Evolutionary conservation across 148 eudicot genomes (phyloP).

Genomic region (Chenopodium album): DNA sequence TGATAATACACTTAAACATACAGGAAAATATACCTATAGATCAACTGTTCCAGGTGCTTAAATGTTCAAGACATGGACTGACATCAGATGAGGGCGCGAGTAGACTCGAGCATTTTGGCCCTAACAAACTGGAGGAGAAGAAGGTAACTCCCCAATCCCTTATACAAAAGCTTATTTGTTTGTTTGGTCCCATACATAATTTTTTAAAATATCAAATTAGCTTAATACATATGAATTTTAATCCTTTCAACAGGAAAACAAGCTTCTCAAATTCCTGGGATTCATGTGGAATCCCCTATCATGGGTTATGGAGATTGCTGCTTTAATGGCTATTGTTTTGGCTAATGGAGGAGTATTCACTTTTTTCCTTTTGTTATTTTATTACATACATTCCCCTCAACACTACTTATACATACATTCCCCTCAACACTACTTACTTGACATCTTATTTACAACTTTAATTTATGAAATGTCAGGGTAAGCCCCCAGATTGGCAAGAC

Average conservation of each 20-base stretch:
- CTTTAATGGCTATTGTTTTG: constrained; percentile 73
- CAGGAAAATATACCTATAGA: constrained; percentile 66
- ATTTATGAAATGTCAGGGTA: constrained; percentile 43
- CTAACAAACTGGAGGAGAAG: constrained; percentile 82
- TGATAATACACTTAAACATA: constrained; percentile 34
- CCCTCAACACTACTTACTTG: neutral
- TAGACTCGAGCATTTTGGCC: constrained; percentile 61
- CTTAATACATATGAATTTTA: no score
- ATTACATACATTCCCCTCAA: neutral
- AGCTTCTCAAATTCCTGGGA: constrained; percentile 63
- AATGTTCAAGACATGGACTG: constrained; percentile 56
- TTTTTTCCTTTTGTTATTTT: neutral
- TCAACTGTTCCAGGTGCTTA: constrained; percentile 56
- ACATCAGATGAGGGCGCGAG: constrained; percentile 42
- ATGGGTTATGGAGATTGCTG: constrained; percentile 89
- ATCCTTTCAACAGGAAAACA: constrained; percentile 49
- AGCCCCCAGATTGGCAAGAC: constrained; percentile 83
- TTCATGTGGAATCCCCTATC: constrained; percentile 92
- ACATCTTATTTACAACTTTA: neutral
- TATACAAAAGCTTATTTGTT: neutral
- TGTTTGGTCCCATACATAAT: neutral
- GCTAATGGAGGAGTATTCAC: constrained; percentile 70
- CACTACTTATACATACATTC: neutral
- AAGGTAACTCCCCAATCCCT: constrained; percentile 24
- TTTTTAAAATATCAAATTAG: no score